Conservation (phyloP, 2,329 filamentous ascomycete genomes). For the Hansfordia pulvinata region DNA sequence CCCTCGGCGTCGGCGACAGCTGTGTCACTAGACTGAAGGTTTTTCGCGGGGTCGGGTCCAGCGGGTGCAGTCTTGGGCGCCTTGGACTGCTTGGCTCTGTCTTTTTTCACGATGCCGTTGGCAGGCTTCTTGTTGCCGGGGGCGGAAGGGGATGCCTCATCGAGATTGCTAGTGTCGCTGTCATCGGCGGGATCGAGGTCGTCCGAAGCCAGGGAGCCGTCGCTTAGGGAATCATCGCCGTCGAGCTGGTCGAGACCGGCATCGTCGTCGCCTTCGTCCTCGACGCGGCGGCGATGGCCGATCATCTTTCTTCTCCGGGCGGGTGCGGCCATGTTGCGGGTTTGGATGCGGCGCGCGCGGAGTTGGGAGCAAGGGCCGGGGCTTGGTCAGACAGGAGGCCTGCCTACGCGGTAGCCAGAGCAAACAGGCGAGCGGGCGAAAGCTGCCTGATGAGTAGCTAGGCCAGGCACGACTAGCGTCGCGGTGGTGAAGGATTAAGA, state of each 20-base stretch:
- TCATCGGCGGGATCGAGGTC: slow-evolving; percentile 45
- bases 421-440: too few relatives aligned
- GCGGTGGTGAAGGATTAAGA: too few relatives aligned
- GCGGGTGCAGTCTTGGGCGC: slow-evolving; percentile 23
- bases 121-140: slow-evolving; percentile 13
- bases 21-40: not conserved
- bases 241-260: slow-evolving; percentile 40
- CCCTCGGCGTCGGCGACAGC: slow-evolving; percentile 35
- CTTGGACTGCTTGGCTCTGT: slow-evolving; percentile 17
- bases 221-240: slow-evolving; percentile 53
- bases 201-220: slow-evolving; percentile 48
- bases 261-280: slow-evolving; percentile 61
- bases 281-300: slow-evolving; percentile 53
- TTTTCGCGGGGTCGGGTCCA: too few relatives aligned
- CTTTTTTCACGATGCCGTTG: slow-evolving; percentile 18
- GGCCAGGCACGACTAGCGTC: too few relatives aligned
- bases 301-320: slow-evolving; percentile 51
- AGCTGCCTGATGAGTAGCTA: too few relatives aligned
- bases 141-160: slow-evolving; percentile 36
- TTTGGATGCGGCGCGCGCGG: slow-evolving; percentile 5
- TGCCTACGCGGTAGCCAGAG: too few relatives aligned
- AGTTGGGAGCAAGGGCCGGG: too few relatives aligned
- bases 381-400: too few relatives aligned
- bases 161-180: slow-evolving; percentile 51
- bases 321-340: slow-evolving; percentile 27